Percentiles rank a stretch among this genome's conserved stretches.
phyloP scores from a whole-genome alignment of 768 basidiomycete genomes.

The Mycena venus region DNA sequence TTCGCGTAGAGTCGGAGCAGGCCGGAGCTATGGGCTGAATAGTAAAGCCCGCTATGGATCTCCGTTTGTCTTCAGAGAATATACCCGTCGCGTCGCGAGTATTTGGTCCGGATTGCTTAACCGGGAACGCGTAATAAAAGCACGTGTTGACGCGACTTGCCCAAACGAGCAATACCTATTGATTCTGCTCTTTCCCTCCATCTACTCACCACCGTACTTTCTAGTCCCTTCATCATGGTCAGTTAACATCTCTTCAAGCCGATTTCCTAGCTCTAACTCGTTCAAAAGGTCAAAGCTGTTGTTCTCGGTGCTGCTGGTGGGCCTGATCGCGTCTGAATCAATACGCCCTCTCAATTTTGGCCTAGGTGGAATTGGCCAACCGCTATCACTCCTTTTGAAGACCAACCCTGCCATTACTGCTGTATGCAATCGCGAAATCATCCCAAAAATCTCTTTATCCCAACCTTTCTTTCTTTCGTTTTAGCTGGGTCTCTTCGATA shows the following conservation, averaged over 20 bases:
- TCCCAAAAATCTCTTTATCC: background rate
- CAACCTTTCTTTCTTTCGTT: slow-evolving; percentile 7
- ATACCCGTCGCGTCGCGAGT: background rate
- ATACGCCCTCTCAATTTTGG: slow-evolving; percentile 13
- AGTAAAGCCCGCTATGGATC: background rate
- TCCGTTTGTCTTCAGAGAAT: background rate
- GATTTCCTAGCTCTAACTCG: background rate
- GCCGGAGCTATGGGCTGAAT: background rate
- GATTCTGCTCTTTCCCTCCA: slow-evolving; percentile 21
- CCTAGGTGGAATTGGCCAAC: slow-evolving; percentile 96
- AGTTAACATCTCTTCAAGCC: background rate
- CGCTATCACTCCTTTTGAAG: slow-evolving; percentile 93
- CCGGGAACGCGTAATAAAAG: background rate
- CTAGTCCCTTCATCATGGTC: background rate
- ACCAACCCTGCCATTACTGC: slow-evolving; percentile 83
- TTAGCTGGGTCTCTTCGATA: slow-evolving; percentile 93
- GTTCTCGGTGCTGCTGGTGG: slow-evolving; percentile 96
- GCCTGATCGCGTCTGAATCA: slow-evolving; percentile 28
- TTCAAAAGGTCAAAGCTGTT: slow-evolving; percentile 75
- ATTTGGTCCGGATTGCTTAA: background rate
- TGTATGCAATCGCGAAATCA: slow-evolving; percentile 52
- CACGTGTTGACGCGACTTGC: slow-evolving; percentile 48
- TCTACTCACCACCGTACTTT: slow-evolving; percentile 1
- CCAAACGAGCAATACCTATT: slow-evolving; percentile 40
- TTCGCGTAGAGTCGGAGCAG: background rate